Conservation (phyloP, 805 yeast genomes). For the Metschnikowia noctiluminum region DNA sequence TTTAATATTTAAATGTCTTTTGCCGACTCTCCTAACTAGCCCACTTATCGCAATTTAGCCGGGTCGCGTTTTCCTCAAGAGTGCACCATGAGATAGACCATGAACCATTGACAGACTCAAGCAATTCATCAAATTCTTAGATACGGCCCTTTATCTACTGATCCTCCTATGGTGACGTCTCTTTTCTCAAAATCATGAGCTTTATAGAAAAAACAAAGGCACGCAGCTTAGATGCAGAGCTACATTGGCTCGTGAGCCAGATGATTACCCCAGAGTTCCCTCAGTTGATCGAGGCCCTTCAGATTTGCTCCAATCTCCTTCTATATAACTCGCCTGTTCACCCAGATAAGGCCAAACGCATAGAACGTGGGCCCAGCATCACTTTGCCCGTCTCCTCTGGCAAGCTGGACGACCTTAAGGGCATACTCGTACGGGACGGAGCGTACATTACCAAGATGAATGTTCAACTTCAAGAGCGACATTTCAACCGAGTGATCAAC, state of each 20-base stretch:
- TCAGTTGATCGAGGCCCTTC: constrained; percentile 32
- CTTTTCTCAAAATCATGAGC: background rate
- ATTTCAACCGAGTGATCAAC: constrained; percentile 32
- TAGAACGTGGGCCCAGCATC: constrained; percentile 38
- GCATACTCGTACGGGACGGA: constrained; percentile 56
- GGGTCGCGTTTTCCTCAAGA: too few species aligned
- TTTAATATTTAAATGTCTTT: too few species aligned
- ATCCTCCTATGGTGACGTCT: background rate
- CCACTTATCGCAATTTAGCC: too few species aligned
- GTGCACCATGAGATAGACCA: too few species aligned
- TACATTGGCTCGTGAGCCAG: constrained; percentile 18
- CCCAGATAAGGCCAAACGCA: constrained; percentile 25
- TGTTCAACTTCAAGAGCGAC: constrained; percentile 41
- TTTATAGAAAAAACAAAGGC: constrained; percentile 6
- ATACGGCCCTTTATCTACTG: too few species aligned
- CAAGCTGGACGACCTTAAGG: constrained; percentile 56
- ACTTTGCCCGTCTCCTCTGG: constrained; percentile 57
- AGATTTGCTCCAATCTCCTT: constrained; percentile 35
- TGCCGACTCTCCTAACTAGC: too few species aligned
- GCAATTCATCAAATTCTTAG: background rate
- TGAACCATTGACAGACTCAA: background rate
- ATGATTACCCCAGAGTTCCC: constrained; percentile 19
- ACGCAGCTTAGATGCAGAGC: constrained; percentile 17
- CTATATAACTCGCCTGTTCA: constrained; percentile 35
- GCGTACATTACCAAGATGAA: constrained; percentile 49